Evolutionary conservation across 1,284 basidiomycete genomes (phyloP).

Genomic region (Ustilago cynodontis): DNA sequence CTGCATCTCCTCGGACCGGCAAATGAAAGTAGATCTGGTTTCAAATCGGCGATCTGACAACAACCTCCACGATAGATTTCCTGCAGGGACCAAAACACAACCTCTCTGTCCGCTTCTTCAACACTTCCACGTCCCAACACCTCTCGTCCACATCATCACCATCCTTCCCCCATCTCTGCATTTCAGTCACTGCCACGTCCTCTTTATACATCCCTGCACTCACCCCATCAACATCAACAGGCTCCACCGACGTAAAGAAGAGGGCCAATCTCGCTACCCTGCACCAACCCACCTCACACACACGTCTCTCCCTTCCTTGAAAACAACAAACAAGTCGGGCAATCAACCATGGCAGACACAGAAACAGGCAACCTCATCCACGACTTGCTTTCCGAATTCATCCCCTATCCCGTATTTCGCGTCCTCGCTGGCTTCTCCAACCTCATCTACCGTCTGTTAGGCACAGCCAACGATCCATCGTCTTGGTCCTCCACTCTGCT

Average conservation of each 20-base stretch:
- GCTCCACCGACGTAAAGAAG: neutral
- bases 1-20: neutral
- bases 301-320: neutral
- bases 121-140: slow-evolving; percentile 28
- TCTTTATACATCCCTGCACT: neutral
- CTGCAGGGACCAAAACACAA: slow-evolving; percentile 30
- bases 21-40: neutral
- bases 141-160: slow-evolving; percentile 31
- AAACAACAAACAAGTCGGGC: no score
- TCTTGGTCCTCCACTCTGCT: slow-evolving; percentile 58
- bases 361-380: slow-evolving; percentile 24
- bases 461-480: slow-evolving; percentile 48
- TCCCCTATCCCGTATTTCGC: slow-evolving; percentile 50
- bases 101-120: neutral
- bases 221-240: no score
- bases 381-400: slow-evolving; percentile 38
- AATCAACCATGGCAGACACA: slow-evolving; percentile 32
- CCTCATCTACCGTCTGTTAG: slow-evolving; percentile 49
- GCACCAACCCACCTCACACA: neutral
- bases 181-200: no score
- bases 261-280: neutral
- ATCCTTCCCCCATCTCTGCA: neutral
- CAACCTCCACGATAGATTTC: slow-evolving; percentile 22
- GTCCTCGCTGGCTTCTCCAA: slow-evolving; percentile 55
- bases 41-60: neutral